Conservation (phyloP, 495 filamentous ascomycete genomes). For the Trichoderma virens region DNA sequence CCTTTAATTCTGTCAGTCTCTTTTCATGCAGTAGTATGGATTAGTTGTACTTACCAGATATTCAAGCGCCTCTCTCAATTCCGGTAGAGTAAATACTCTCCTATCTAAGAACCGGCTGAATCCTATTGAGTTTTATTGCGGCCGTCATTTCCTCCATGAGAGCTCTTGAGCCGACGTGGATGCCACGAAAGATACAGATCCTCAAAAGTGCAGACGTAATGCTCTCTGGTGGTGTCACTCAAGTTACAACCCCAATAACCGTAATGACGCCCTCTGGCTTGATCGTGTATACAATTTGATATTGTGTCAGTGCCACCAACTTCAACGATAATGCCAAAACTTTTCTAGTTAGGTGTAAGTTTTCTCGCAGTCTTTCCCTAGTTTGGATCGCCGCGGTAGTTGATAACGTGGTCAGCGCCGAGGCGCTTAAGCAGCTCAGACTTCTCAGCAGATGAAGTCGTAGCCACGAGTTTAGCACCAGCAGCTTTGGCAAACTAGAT, state of each 20-base stretch:
- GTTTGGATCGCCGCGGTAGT: neutral
- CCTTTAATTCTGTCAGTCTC: neutral
- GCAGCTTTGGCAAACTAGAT: neutral
- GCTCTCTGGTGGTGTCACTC: neutral
- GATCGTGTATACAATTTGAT: neutral
- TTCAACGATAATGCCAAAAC: neutral
- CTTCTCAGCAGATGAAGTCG: neutral
- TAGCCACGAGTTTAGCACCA: neutral
- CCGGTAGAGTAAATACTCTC: neutral
- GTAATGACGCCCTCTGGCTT: neutral
- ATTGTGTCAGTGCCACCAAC: neutral
- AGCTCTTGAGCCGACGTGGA: neutral
- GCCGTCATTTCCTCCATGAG: neutral
- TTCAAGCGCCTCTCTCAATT: neutral
- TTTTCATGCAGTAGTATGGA: neutral
- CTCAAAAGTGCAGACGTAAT: neutral
- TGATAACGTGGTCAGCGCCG: neutral
- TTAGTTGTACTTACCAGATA: neutral
- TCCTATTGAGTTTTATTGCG: neutral
- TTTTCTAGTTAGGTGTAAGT: neutral
- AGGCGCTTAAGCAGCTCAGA: neutral
- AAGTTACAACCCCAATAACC: neutral
- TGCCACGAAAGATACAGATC: neutral
- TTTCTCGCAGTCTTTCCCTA: neutral
- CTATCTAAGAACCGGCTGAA: neutral